These are phyloP conservation scores for Suillus brevipes DNA, from an alignment of 768 basidiomycete genomes.

Conservation along the genomic window DNA sequence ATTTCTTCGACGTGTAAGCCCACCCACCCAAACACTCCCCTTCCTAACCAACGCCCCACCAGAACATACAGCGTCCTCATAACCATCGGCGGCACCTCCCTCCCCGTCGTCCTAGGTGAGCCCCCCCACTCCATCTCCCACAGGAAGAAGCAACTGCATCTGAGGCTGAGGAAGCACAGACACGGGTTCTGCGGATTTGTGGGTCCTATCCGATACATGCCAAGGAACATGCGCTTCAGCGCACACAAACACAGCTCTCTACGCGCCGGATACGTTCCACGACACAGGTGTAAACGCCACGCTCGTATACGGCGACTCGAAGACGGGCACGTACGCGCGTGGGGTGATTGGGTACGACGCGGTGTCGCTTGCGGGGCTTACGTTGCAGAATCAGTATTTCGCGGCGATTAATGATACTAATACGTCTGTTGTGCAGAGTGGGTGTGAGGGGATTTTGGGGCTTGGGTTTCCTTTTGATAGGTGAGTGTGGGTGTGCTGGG, in stretches of 20 bases:
- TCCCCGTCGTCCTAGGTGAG: constrained; percentile 64
- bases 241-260: constrained; percentile 43
- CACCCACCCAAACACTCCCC: background rate
- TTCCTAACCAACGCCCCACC: constrained; percentile 2
- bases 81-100: constrained; percentile 50
- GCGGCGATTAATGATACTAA: constrained; percentile 71
- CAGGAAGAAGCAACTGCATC: background rate
- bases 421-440: constrained; percentile 56
- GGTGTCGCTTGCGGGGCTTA: constrained; percentile 54
- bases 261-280: constrained; percentile 49
- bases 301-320: constrained; percentile 71
- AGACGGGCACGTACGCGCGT: constrained; percentile 64
- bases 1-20: constrained; percentile 62
- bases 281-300: constrained; percentile 45
- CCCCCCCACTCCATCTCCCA: background rate
- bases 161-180: constrained; percentile 40
- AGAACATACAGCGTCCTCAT: constrained; percentile 68
- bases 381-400: constrained; percentile 53
- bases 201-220: constrained; percentile 67
- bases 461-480: constrained; percentile 76
- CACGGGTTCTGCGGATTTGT: constrained; percentile 78
- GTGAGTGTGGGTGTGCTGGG: no score
- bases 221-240: constrained; percentile 38
- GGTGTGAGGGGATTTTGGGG: constrained; percentile 68
- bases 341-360: constrained; percentile 64